These are phyloP conservation scores for Stentor roeselii DNA, from an alignment of 73 alveolate genomes.

Conservation along the genomic window DNA sequence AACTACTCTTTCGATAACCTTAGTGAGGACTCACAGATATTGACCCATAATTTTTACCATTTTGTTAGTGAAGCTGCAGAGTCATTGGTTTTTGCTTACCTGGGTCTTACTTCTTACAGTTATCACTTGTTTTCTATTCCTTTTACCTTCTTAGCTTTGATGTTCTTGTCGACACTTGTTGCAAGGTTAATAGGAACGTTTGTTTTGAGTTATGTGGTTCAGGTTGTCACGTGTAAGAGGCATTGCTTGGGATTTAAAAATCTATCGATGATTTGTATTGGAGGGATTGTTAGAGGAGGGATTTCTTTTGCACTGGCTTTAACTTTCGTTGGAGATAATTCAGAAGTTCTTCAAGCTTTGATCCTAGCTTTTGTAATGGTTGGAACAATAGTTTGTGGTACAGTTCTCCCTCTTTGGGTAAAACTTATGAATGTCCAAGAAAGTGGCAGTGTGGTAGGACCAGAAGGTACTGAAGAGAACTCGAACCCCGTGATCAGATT, in stretches of 20 bases:
- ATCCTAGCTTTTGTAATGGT: conserved; percentile 62
- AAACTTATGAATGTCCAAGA: not conserved
- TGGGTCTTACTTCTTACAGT: conserved; percentile 74
- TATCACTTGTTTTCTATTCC: conserved; percentile 45
- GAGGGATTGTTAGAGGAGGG: conserved; percentile 96
- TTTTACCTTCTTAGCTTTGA: conserved; percentile 61
- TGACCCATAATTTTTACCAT: conserved; percentile 77
- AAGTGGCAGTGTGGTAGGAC: not conserved
- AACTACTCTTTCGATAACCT: conserved; percentile 88
- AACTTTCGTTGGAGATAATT: conserved; percentile 60
- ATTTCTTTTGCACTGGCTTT: conserved; percentile 93
- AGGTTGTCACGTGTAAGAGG: conserved; percentile 26
- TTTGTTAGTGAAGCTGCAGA: conserved; percentile 94
- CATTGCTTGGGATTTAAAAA: conserved; percentile 65
- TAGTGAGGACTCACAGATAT: conserved; percentile 72
- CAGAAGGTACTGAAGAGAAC: conserved; percentile 12
- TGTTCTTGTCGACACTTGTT: conserved; percentile 29
- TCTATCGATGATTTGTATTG: conserved; percentile 77
- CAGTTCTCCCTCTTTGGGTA: not conserved
- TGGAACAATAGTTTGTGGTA: not conserved
- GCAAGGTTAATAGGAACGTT: conserved; percentile 59
- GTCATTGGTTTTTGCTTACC: conserved; percentile 94
- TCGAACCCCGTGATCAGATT: no score
- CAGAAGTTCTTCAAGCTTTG: conserved; percentile 55
- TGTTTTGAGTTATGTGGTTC: conserved; percentile 40